Conservation (phyloP, 2,329 filamentous ascomycete genomes). For the Orbilia blumenaviensis region DNA sequence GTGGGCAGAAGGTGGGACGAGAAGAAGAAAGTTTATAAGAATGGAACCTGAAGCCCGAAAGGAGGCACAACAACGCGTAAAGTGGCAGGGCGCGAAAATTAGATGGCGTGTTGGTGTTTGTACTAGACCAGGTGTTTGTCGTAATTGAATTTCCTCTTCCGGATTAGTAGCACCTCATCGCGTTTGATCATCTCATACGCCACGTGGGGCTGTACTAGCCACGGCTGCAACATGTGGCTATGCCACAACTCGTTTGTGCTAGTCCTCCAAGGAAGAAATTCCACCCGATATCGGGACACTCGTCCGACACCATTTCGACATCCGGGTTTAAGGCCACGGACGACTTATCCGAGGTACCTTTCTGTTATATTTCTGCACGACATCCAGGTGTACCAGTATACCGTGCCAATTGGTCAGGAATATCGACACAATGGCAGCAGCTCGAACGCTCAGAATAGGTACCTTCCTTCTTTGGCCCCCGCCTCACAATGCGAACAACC, state of each 20-base stretch:
- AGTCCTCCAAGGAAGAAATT: conserved; percentile 22
- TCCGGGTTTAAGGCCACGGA: background rate
- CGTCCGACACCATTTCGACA: background rate
- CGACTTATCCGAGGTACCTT: conserved; percentile 14
- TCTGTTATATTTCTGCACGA: background rate
- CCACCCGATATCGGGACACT: conserved; percentile 47
- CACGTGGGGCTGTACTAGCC: background rate
- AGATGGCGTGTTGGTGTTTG: conserved; percentile 23
- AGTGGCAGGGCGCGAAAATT: conserved; percentile 23
- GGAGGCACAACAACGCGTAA: conserved; percentile 53
- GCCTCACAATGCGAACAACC: background rate
- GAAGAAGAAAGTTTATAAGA: conserved; percentile 22
- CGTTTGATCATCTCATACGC: conserved; percentile 7
- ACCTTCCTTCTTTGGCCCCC: conserved; percentile 28
- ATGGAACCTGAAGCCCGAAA: conserved; percentile 8
- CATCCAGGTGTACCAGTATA: background rate
- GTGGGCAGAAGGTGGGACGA: background rate
- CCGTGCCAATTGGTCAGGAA: background rate
- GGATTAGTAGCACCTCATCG: conserved; percentile 4
- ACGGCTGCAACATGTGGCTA: conserved; percentile 3
- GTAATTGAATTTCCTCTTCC: background rate
- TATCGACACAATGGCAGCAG: conserved; percentile 42
- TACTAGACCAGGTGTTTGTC: no score
- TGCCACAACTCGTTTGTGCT: conserved; percentile 1
- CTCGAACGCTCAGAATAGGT: conserved; percentile 51